phyloP scores from a whole-genome alignment of 2,329 filamentous ascomycete species.

The Trichoderma simmonsii region DNA sequence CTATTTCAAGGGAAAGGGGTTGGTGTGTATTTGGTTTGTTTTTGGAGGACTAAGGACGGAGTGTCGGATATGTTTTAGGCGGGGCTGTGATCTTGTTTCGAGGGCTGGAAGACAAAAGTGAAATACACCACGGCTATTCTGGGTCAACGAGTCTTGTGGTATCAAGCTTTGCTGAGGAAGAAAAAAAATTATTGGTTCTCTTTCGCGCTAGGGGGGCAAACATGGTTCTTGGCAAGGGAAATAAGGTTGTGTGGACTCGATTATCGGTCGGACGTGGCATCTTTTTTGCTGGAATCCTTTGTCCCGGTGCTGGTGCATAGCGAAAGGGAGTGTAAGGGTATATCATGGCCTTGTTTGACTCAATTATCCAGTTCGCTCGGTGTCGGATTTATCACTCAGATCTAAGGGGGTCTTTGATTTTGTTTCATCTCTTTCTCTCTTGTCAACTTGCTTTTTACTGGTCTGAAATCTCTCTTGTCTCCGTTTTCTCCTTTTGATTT shows the following conservation, averaged over 20 bases:
- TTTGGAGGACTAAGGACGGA: conserved; percentile 33
- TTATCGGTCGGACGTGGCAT: conserved; percentile 29
- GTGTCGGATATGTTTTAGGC: conserved; percentile 40
- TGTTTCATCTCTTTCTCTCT: conserved; percentile 20
- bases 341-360: conserved; percentile 39
- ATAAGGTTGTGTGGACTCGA: conserved; percentile 22
- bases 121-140: conserved; percentile 37
- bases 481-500: conserved; percentile 21
- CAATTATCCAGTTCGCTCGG: conserved; percentile 31
- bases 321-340: conserved; percentile 42
- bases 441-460: conserved; percentile 19
- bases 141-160: conserved; percentile 33
- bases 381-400: conserved; percentile 22
- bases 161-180: conserved; percentile 30
- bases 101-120: conserved; percentile 42
- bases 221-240: conserved; percentile 21
- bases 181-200: conserved; percentile 19
- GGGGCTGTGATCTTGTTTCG: conserved; percentile 34
- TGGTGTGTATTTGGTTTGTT: conserved; percentile 36
- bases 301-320: conserved; percentile 42
- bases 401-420: conserved; percentile 15
- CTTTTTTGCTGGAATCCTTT: conserved; percentile 41
- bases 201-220: conserved; percentile 20
- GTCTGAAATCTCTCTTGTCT: conserved; percentile 23
- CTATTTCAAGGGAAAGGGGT: conserved; percentile 40